A percentile compares a stretch with the other conserved stretches of the same genome.
Conservation (phyloP, 345 rosid genomes). For the Chamaenerion angustifolium region DNA sequence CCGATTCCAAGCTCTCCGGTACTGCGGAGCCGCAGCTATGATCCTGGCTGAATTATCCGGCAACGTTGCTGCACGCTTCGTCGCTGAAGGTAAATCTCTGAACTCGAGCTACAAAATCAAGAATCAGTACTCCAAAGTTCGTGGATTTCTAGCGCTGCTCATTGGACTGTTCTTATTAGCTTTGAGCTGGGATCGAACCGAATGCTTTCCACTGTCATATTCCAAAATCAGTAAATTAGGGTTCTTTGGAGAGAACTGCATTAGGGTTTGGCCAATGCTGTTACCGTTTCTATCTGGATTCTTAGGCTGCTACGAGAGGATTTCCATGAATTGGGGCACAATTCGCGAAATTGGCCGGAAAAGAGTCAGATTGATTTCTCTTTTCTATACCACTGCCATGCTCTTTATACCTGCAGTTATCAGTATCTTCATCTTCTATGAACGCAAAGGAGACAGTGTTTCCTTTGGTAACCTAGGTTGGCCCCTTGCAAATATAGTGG, state of each 20-base stretch:
- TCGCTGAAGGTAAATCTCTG: constrained; percentile 19
- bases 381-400: constrained; percentile 49
- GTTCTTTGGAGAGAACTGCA: constrained; percentile 38
- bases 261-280: constrained; percentile 72
- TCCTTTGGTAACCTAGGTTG: constrained; percentile 54
- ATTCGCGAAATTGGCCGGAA: constrained; percentile 52
- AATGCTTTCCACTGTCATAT: constrained; percentile 60
- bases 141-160: constrained; percentile 51
- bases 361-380: constrained; percentile 51
- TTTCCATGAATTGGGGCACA: constrained; percentile 53
- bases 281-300: constrained; percentile 81
- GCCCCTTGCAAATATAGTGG: constrained; percentile 84
- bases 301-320: constrained; percentile 71
- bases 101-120: constrained; percentile 8
- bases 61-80: constrained; percentile 46
- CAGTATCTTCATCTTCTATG: constrained; percentile 43
- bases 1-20: constrained; percentile 77
- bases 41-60: constrained; percentile 86
- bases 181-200: constrained; percentile 77
- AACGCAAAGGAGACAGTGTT: constrained; percentile 27
- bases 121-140: constrained; percentile 23
- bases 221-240: constrained; percentile 26
- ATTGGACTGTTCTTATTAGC: constrained; percentile 58
- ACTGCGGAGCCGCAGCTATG: constrained; percentile 89
- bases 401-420: constrained; percentile 62